These are phyloP conservation scores for Pseudogymnoascus destructans DNA, from an alignment of 2,329 filamentous ascomycete genomes.

Conservation along the genomic window DNA sequence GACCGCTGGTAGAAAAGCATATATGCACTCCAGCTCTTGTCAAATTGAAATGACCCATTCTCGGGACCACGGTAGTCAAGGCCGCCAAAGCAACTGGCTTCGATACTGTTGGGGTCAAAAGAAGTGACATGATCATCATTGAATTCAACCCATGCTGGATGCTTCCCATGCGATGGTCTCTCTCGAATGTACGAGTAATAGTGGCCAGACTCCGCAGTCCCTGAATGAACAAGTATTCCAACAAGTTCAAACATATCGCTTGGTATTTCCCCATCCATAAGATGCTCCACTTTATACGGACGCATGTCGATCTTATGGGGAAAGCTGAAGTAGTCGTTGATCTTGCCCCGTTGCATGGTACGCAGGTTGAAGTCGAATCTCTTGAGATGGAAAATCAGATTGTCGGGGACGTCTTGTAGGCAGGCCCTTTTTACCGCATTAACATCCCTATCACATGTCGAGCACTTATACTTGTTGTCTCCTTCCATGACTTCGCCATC, in stretches of 20 bases:
- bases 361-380: slow-evolving; percentile 70
- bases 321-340: slow-evolving; percentile 90
- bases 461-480: slow-evolving; percentile 97
- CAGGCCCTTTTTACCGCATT: slow-evolving; percentile 89
- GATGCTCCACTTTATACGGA: slow-evolving; percentile 76
- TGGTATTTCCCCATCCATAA: slow-evolving; percentile 48
- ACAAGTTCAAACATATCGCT: slow-evolving; percentile 84
- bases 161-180: slow-evolving; percentile 41
- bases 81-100: slow-evolving; percentile 70
- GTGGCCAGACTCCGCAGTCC: slow-evolving; percentile 85
- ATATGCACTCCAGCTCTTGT: slow-evolving; percentile 78
- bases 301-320: slow-evolving; percentile 73
- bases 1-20: slow-evolving; percentile 94
- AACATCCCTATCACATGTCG: slow-evolving; percentile 75
- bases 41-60: slow-evolving; percentile 35
- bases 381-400: slow-evolving; percentile 90
- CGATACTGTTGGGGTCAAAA: slow-evolving; percentile 64
- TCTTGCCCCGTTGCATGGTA: slow-evolving; percentile 72
- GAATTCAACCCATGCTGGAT: slow-evolving; percentile 69
- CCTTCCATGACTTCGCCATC: slow-evolving; percentile 95
- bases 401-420: slow-evolving; percentile 82
- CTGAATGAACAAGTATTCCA: slow-evolving; percentile 86
- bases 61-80: slow-evolving; percentile 40
- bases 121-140: slow-evolving; percentile 74
- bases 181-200: slow-evolving; percentile 95